phyloP scores from a whole-genome alignment of 2,329 filamentous ascomycete genomes.

The Coniochaeta hoffmannii region DNA sequence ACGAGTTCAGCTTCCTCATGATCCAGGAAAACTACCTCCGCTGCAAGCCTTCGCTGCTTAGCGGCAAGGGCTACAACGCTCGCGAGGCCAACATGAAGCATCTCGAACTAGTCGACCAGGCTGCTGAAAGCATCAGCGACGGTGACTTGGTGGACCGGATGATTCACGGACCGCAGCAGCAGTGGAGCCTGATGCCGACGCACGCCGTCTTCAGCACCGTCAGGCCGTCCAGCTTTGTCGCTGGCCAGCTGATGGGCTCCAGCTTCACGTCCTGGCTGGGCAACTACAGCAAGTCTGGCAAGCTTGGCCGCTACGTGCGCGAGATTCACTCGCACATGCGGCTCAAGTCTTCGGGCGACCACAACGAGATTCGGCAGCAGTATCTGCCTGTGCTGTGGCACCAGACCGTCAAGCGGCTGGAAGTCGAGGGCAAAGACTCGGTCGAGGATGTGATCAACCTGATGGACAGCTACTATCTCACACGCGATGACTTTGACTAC shows the following conservation, averaged over 20 bases:
- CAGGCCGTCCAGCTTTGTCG: constrained; percentile 76
- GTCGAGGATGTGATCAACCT: constrained; percentile 80
- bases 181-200: constrained; percentile 96
- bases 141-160: constrained; percentile 93
- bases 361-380: constrained; percentile 89
- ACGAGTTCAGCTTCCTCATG: constrained; percentile 96
- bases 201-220: constrained; percentile 96
- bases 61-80: constrained; percentile 48
- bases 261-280: constrained; percentile 89
- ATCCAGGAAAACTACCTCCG: constrained; percentile 95
- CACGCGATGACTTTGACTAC: constrained; percentile 88
- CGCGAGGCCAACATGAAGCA: constrained; percentile 70
- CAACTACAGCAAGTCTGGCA: constrained; percentile 82
- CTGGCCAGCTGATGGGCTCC: constrained; percentile 68
- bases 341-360: constrained; percentile 79
- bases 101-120: constrained; percentile 80
- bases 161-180: constrained; percentile 97
- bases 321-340: constrained; percentile 98
- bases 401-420: constrained; percentile 65
- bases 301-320: constrained; percentile 72
- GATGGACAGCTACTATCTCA: constrained; percentile 96
- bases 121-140: constrained; percentile 93
- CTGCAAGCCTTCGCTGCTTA: constrained; percentile 64
- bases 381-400: constrained; percentile 88
- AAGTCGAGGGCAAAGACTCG: constrained; percentile 71